Evolutionary conservation across 2,329 filamentous ascomycete species (phyloP), one percentile per base, ranked within the genome.

Genomic region (Exophiala dermatitidis): DNA sequence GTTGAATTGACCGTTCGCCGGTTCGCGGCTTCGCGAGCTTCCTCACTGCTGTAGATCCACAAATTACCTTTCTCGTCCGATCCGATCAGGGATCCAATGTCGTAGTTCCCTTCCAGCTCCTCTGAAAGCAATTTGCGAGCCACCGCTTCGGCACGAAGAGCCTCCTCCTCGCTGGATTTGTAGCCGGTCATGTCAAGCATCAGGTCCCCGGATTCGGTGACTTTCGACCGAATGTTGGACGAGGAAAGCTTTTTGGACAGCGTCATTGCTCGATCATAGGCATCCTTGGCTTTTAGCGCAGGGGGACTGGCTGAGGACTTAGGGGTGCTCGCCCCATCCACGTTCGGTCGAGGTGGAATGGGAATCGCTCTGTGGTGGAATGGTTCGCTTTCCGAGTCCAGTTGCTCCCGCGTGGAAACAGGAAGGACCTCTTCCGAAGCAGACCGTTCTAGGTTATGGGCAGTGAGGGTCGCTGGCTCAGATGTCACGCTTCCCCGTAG

Each of bases 41-140:
- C 90, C 69, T 97, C 90, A 64, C 90, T 97, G 71, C 90, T 93
- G 73, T 98, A 98, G 61, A 98, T 97, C 91, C 93, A 97, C n/a
- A 98, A 77, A 64, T 98, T 98, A 4, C 93, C 93, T 55, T 93
- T 83, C 65, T 95, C 90, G 66, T 98, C 93, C 42, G 93, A 91
- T 8, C 90, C 93, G 63, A 98, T 95, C 31, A 98, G 77, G 1
- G 91, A 86, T 4, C 93, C 93, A 63, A 98, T 95, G 67, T 98
- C 93, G 68, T 96, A 96, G 66, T 91, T 90, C 26, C 90, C 93
- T 64, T 95, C 88, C 9, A 97, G 73, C 70, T 97, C 91, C 66
- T 98, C 90, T 0, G 90, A 85, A 8, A 98, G 78, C 47, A 98
- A 89, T 68, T 91, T 93, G 26, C 93, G 82, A 3, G 93, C 93